phyloP scores from a whole-genome alignment of 2,329 filamentous ascomycete species.

The Stagonosporopsis chrysanthemi region DNA sequence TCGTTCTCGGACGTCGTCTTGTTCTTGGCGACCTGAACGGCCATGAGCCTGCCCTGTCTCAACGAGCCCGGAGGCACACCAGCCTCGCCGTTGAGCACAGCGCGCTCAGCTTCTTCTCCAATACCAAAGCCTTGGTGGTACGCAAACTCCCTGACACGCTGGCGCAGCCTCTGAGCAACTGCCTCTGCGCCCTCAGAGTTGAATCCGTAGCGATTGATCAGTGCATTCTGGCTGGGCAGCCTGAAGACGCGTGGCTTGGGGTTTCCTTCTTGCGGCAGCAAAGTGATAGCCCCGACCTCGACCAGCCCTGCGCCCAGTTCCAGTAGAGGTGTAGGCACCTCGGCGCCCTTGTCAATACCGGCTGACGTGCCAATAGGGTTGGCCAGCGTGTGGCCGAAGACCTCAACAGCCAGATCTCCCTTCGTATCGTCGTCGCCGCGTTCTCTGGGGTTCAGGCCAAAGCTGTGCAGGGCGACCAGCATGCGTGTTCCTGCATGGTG shows the following conservation, averaged over 20 bases:
- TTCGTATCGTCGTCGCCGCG: conserved; percentile 67
- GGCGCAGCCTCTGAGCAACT: conserved; percentile 79
- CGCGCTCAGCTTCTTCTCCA: conserved; percentile 68
- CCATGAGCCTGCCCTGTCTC: conserved; percentile 75
- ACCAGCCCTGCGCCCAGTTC: conserved; percentile 85
- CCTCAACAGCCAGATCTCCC: conserved; percentile 64
- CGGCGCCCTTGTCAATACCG: conserved; percentile 92
- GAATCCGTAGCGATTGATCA: conserved; percentile 96
- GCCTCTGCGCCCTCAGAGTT: conserved; percentile 90
- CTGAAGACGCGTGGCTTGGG: conserved; percentile 88
- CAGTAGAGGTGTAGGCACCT: conserved; percentile 85
- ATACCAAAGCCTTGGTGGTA: conserved; percentile 69
- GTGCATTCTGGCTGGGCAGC: conserved; percentile 79
- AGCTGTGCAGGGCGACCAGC: conserved; percentile 74
- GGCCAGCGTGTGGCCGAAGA: conserved; percentile 78
- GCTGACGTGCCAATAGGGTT: conserved; percentile 97
- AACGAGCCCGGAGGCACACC: conserved; percentile 84
- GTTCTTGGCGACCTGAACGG: conserved; percentile 97
- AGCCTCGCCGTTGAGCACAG: conserved; percentile 78
- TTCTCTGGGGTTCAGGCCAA: conserved; percentile 83
- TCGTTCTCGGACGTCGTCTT: conserved; percentile 88
- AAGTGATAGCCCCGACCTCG: conserved; percentile 90
- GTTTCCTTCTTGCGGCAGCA: conserved; percentile 87
- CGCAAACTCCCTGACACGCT: conserved; percentile 80
- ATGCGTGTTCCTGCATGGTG: conserved; percentile 78